Base-by-base conservation (phyloP, 257 asterid genomes). In the Plantago elongata region DNA sequence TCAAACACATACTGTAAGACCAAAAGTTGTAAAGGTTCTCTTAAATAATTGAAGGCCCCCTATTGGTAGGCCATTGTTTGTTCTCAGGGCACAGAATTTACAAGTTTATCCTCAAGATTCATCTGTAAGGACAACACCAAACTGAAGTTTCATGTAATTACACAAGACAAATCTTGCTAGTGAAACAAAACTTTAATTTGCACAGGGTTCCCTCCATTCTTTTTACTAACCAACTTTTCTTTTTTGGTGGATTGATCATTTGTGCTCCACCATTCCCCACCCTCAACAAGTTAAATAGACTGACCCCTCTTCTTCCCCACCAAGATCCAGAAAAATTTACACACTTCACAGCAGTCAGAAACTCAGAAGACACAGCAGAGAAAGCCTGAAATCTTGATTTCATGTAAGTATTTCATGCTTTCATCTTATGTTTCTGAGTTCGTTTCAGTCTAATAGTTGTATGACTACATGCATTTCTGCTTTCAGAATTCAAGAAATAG, bases 171-270 rank as follows among this genome's bases (percentile, higher is more conserved):
- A 68, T 22, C 59, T 52, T 69, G 73, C 61, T 72, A 77, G 73
- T 69, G 65, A 56, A 62, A 56, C 62, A 74, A 37, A 51, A 72
- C 96, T 88, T 90, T 84, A 85, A 64, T 82, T 85, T 85, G 91
- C 71, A 79, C 78, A 78, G 73, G 50, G 17, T 82, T 84, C 96
- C 98, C 89, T 85, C 94, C 81, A 68, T 71, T 52, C 60, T 75
- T 72, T 69, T 51, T 34, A 34, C 72, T 82, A 73, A 60, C 17
- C 58, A 56, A 45, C 85, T 77, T 87, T 80, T 73, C 71, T 78
- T 80, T 82, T 54, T 77, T 68, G 74, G 76, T 57, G 83, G 40
- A 34, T 34, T 82, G 68, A 85, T 85, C 73, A 75, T 75, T 69
- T 72, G 74, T 81, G 77, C 65, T 57, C 79, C 90, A 75, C 81